Percentiles rank a stretch among this genome's conserved stretches.
These are phyloP conservation scores for Zymoseptoria pseudotritici DNA, from an alignment of 2,329 filamentous ascomycete species.

Conservation along the genomic window DNA sequence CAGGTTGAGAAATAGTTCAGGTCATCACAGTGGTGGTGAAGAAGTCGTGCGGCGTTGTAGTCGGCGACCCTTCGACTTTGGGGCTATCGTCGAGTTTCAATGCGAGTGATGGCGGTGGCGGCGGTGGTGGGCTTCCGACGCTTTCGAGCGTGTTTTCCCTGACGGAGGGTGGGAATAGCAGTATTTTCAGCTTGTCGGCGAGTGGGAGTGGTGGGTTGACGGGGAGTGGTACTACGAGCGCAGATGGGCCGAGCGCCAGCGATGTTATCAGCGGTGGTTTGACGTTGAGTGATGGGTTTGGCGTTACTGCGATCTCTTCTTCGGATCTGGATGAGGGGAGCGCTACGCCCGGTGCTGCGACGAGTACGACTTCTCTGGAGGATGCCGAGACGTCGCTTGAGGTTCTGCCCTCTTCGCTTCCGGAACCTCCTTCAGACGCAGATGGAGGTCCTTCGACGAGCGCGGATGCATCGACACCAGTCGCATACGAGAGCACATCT, in stretches of 20 bases:
- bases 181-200: not conserved
- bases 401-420: no score
- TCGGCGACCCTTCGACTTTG: constrained; percentile 8
- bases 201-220: not conserved
- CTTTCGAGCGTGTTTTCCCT: not conserved
- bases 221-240: not conserved
- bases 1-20: not conserved
- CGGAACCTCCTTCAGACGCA: no score
- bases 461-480: no score
- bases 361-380: not conserved
- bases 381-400: no score
- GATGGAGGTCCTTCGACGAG: no score
- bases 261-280: not conserved
- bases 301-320: not conserved
- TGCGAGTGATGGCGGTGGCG: not conserved
- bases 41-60: constrained; percentile 4
- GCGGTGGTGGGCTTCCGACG: not conserved
- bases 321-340: not conserved
- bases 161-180: not conserved
- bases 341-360: not conserved
- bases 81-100: not conserved
- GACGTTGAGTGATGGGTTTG: not conserved
- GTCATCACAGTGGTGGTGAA: constrained; percentile 10
- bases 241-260: not conserved
- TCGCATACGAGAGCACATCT: no score